Conservation (phyloP, 176 grass and related monocot species). For the Oropetium thomaeum region DNA sequence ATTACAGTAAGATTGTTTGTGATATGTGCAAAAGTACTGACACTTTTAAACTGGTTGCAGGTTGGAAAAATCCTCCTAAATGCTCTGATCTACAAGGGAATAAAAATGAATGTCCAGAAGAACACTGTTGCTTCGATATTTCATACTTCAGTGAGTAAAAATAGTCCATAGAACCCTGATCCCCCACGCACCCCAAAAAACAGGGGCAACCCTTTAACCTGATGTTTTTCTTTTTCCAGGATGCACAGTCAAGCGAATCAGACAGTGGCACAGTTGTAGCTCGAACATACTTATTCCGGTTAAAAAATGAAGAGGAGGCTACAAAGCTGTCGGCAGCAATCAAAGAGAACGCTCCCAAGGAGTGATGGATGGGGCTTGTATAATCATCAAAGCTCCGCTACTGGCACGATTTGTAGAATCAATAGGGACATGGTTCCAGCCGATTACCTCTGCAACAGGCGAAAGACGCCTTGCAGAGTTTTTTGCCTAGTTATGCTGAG, state of each 20-base stretch:
- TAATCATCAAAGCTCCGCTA: not conserved
- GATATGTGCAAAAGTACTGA: not conserved
- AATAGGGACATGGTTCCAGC: not conserved
- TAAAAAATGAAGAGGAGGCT: conserved; percentile 82
- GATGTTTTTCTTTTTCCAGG: conserved; percentile 35
- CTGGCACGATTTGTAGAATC: not conserved
- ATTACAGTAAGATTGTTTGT: not conserved
- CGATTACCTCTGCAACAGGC: not conserved
- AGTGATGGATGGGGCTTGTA: conserved; percentile 32
- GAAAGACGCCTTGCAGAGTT: conserved; percentile 21
- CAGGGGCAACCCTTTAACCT: not conserved
- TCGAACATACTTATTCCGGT: conserved; percentile 59
- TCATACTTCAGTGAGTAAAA: conserved; percentile 71
- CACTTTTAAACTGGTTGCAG: conserved; percentile 39
- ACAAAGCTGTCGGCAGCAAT: conserved; percentile 58
- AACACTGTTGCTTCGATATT: conserved; percentile 89
- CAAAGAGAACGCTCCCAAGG: conserved; percentile 64
- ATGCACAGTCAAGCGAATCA: conserved; percentile 37
- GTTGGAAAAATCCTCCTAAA: conserved; percentile 95
- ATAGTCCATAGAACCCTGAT: not conserved
- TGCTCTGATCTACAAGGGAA: conserved; percentile 88
- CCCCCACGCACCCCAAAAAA: not conserved
- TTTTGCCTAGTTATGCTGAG: conserved; percentile 8
- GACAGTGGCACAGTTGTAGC: conserved; percentile 33
- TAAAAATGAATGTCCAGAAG: conserved; percentile 93